Percentiles rank a stretch among this genome's conserved stretches.
phyloP scores from a whole-genome alignment of 2,329 filamentous ascomycete genomes.

The Aspergillus sp. region DNA sequence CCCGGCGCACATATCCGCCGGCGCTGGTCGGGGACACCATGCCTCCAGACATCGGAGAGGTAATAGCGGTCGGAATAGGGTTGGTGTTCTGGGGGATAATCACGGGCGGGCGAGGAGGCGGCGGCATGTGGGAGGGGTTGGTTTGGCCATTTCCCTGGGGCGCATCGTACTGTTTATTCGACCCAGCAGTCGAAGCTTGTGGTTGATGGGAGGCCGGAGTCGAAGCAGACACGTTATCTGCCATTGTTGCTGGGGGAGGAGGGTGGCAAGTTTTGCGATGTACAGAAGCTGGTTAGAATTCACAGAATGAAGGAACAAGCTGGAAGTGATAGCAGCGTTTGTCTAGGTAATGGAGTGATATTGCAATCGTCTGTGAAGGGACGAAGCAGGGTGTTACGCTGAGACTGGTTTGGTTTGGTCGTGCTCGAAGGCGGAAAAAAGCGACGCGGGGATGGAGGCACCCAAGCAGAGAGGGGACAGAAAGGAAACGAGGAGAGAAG shows the following conservation, averaged over 20 bases:
- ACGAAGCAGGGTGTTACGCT: constrained; percentile 27
- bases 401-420: constrained; percentile 22
- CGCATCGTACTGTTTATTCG: constrained; percentile 70
- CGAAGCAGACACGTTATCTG: constrained; percentile 68
- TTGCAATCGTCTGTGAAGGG: constrained; percentile 22
- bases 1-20: constrained; percentile 79
- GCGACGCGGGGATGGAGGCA: constrained; percentile 25
- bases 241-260: constrained; percentile 58
- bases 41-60: constrained; percentile 74
- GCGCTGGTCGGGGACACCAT: constrained; percentile 85
- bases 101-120: constrained; percentile 78
- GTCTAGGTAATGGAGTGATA: constrained; percentile 15
- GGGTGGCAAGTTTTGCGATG: constrained; percentile 19
- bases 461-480: constrained; percentile 20
- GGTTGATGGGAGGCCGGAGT: constrained; percentile 67
- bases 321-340: constrained; percentile 17
- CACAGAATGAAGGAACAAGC: constrained; percentile 22
- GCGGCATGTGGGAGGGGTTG: constrained; percentile 77
- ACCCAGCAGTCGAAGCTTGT: constrained; percentile 67
- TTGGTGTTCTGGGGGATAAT: constrained; percentile 96
- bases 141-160: constrained; percentile 67
- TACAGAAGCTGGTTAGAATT: constrained; percentile 22
- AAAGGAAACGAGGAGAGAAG: constrained; percentile 19
- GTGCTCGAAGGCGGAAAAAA: constrained; percentile 25
- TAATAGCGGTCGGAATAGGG: constrained; percentile 88